Base-by-base conservation (phyloP, 495 filamentous ascomycete genomes). In the Chaetomium fimeti region DNA sequence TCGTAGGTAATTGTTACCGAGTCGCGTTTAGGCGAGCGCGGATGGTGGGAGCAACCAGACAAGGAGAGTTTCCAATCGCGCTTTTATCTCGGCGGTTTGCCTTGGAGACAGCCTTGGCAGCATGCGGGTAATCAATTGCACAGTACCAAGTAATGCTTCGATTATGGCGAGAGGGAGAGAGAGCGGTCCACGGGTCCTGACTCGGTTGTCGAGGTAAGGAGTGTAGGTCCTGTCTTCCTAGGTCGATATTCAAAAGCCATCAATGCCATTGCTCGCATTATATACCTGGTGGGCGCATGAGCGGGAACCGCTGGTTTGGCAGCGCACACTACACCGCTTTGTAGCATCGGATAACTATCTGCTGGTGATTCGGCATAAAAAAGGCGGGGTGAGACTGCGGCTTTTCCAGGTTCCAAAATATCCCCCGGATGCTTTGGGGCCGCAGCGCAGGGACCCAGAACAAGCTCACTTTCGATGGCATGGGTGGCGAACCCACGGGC, bases 311-410 rank as follows among this genome's bases (percentile, higher is more conserved):
- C 18, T 20, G 43, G 43, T 47, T 47, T n/a, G n/a, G 16, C 12
- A 25, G 25, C 36, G 52, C 20, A n/a, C 24, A 12, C 49, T 36
- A n/a, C 24, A 12, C 49, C 5, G 27, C 52, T 32, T 32, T 11
- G 15, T 36, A 18, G 51, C 27, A 15, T 22, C 18, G 52, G 16
- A 5, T n/a, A n/a, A n/a, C n/a, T n/a, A 20, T 36, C 27, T 18
- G 7, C 28, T n/a, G 52, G 18, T 25, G 28, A 55, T 38, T 27
- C 32, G 54, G 32, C 28, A 57, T 2, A 2, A 13, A 57, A 57
- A 57, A 36, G 20, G n/a, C 29, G 53, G 54, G 54, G 56, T 58
- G 56, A 12, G 24, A n/a, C 24, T 45, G 36, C 55, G 55, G 36
- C 55, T 58, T 59, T 59, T 48, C 27, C 38, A 47, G 32, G 32